Conservation (phyloP, 306 rosid genomes). For the Adenanthera pavonina region DNA sequence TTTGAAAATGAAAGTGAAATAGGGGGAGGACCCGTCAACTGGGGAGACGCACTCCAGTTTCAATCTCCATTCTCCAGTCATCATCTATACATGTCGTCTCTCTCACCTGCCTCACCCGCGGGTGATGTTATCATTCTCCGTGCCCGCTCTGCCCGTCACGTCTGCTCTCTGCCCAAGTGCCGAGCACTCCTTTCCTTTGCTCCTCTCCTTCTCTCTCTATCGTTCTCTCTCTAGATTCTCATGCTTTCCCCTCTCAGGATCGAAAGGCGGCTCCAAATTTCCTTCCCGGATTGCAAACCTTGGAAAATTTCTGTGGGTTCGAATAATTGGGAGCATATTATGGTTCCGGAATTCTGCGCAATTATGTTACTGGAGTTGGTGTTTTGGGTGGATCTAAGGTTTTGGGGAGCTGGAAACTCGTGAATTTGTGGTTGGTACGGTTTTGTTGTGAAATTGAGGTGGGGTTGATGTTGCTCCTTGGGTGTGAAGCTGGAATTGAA, state of each 20-base stretch:
- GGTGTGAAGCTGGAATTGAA: constrained; percentile 54
- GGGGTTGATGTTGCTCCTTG: constrained; percentile 54
- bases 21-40: constrained; percentile 1
- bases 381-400: constrained; percentile 47
- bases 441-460: constrained; percentile 9
- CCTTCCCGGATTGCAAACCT: neutral
- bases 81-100: neutral
- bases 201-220: constrained; percentile 41
- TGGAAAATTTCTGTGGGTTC: neutral
- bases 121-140: constrained; percentile 52
- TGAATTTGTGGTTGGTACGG: constrained; percentile 21
- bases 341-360: constrained; percentile 11
- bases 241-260: constrained; percentile 31
- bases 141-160: constrained; percentile 45
- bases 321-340: neutral
- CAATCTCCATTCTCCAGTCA: constrained; percentile 31
- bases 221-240: constrained; percentile 45
- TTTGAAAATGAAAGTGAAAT: constrained; percentile 32
- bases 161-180: constrained; percentile 42
- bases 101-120: neutral
- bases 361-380: constrained; percentile 31
- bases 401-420: constrained; percentile 3
- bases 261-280: constrained; percentile 49
- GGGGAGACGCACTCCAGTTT: neutral
- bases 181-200: constrained; percentile 45